Evolutionary conservation across 768 basidiomycete genomes (phyloP).

Genomic region (Sarcodon sp.): DNA sequence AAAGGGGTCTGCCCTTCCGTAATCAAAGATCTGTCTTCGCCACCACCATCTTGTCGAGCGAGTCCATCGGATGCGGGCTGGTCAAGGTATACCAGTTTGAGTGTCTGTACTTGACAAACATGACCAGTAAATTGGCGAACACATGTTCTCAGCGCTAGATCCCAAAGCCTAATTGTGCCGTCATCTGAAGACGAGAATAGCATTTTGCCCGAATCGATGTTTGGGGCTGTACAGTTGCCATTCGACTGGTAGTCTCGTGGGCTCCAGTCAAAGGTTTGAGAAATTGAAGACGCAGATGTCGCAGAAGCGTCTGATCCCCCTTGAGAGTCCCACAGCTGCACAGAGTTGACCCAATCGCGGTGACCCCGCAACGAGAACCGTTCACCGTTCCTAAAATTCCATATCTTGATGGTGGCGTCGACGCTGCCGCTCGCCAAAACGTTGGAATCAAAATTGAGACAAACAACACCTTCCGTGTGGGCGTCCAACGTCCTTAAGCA

Average conservation of each 20-base stretch:
- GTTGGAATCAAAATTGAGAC: conserved; percentile 83
- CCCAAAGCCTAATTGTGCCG: conserved; percentile 89
- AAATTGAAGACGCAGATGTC: neutral
- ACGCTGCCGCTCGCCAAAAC: conserved; percentile 88
- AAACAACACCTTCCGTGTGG: conserved; percentile 86
- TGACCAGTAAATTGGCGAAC: conserved; percentile 81
- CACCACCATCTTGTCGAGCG: conserved; percentile 14
- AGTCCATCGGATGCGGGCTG: conserved; percentile 20
- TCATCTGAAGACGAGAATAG: conserved; percentile 96
- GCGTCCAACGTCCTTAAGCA: conserved; percentile 83
- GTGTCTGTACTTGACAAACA: conserved; percentile 88
- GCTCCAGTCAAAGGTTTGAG: neutral
- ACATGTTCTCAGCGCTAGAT: conserved; percentile 68
- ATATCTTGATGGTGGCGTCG: conserved; percentile 89
- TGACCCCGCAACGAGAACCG: conserved; percentile 92
- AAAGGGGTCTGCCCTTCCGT: neutral
- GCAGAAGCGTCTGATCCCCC: neutral
- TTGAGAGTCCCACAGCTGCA: conserved; percentile 79
- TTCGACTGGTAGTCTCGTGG: conserved; percentile 9
- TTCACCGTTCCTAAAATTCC: conserved; percentile 86
- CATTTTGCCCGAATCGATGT: conserved; percentile 81
- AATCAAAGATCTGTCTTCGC: conserved; percentile 7
- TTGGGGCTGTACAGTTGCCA: conserved; percentile 19
- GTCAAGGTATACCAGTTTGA: conserved; percentile 64
- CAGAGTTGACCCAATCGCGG: conserved; percentile 91